Percentiles rank a stretch among this genome's conserved stretches.
Evolutionary conservation across 345 rosid species (phyloP).

Genomic region (Lepidium sativum): DNA sequence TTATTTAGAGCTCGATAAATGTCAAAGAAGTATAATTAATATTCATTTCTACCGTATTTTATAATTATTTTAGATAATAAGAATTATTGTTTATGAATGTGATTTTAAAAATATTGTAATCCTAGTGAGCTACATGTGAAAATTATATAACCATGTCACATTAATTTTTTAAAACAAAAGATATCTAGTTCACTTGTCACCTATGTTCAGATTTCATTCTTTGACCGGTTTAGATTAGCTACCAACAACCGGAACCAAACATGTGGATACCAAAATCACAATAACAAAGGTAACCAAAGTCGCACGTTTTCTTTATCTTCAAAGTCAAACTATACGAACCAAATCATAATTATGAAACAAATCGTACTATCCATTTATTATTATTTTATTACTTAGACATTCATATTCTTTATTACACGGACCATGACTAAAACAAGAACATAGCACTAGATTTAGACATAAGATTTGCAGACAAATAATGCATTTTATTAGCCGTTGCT

Average conservation of each 20-base stretch:
- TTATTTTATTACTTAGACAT: background rate
- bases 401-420: background rate
- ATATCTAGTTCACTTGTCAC: background rate
- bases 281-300: background rate
- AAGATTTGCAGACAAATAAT: background rate
- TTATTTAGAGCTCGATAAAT: no score
- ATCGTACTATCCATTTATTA: background rate
- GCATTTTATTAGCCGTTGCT: background rate
- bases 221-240: background rate
- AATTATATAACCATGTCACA: background rate
- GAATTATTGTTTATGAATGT: no score
- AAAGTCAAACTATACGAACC: background rate
- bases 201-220: background rate
- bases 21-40: no score
- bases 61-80: no score
- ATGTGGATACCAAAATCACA: background rate
- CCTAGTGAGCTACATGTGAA: no score
- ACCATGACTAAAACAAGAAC: background rate
- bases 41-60: no score
- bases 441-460: background rate
- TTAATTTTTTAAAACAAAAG: background rate
- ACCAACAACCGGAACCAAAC: background rate
- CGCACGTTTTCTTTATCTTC: slow-evolving; percentile 1
- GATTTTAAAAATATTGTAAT: no score
- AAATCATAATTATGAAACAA: background rate